Evolutionary conservation across 345 rosid species (phyloP).

Genomic region (Jatropha curcas): DNA sequence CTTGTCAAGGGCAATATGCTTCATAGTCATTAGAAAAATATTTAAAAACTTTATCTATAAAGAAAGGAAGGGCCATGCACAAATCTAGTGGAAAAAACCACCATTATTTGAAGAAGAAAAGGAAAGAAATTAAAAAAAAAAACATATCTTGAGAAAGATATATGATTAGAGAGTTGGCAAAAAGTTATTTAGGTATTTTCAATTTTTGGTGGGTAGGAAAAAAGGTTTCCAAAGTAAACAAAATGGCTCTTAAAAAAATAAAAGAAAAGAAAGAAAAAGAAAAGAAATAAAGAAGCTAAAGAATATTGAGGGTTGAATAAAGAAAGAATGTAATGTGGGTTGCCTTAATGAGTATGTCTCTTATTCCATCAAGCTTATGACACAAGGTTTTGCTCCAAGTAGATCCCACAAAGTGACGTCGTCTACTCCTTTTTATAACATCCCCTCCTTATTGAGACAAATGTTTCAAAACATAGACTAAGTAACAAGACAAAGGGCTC

Average conservation of each 20-base stretch:
- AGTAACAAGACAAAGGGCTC: conserved; percentile 20
- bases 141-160: conserved; percentile 31
- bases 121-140: background rate
- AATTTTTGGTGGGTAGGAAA: conserved; percentile 14
- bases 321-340: conserved; percentile 20
- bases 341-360: conserved; percentile 40
- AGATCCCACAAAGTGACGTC: conserved; percentile 6
- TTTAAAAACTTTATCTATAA: background rate
- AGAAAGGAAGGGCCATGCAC: conserved; percentile 12
- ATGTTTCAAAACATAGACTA: conserved; percentile 1
- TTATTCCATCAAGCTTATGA: conserved; percentile 26
- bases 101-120: conserved; percentile 29
- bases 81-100: conserved; percentile 13
- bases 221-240: conserved; percentile 39
- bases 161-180: conserved; percentile 27
- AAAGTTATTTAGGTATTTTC: conserved; percentile 28
- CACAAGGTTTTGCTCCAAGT: conserved; percentile 21
- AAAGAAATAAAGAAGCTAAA: conserved; percentile 1
- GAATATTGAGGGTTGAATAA: conserved; percentile 20
- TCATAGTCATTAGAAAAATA: background rate
- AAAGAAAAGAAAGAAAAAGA: background rate
- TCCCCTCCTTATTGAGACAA: conserved; percentile 14
- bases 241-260: conserved; percentile 19
- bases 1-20: background rate
- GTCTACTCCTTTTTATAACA: background rate